phyloP scores from a whole-genome alignment of 1,139 yeast species.

The Kurtzmaniella quercitrusa region DNA sequence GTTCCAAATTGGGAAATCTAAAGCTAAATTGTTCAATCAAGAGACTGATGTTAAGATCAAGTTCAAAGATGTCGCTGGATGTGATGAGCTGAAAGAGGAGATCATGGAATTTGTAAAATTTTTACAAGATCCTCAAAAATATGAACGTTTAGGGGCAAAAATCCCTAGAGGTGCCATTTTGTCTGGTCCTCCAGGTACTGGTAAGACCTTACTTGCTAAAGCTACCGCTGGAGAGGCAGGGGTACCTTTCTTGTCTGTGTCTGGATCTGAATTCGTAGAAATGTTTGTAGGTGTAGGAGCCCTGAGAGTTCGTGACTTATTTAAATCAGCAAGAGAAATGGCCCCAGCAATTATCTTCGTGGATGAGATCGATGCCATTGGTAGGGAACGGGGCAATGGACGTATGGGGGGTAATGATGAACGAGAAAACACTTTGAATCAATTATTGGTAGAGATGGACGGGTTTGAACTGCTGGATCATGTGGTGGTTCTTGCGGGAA shows the following conservation, averaged over 20 bases:
- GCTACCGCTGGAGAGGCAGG: slow-evolving; percentile 88
- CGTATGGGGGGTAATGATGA: slow-evolving; percentile 71
- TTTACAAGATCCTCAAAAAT: slow-evolving; percentile 67
- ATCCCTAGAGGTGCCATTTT: slow-evolving; percentile 82
- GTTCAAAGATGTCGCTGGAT: slow-evolving; percentile 79
- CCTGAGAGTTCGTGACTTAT: slow-evolving; percentile 74
- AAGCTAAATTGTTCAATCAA: slow-evolving; percentile 66
- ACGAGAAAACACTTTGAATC: slow-evolving; percentile 76
- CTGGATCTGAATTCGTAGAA: slow-evolving; percentile 77
- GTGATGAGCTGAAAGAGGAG: slow-evolving; percentile 80
- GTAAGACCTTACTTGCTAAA: slow-evolving; percentile 75
- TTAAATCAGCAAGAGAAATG: slow-evolving; percentile 73
- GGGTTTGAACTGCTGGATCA: slow-evolving; percentile 74
- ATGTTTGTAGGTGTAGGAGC: slow-evolving; percentile 88
- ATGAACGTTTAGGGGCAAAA: slow-evolving; percentile 75
- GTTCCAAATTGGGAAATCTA: slow-evolving; percentile 62
- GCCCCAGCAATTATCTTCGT: slow-evolving; percentile 79
- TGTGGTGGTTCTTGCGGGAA: slow-evolving; percentile 79
- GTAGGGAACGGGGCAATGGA: slow-evolving; percentile 71
- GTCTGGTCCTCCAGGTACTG: slow-evolving; percentile 87
- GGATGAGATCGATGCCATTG: slow-evolving; percentile 84
- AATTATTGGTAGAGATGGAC: slow-evolving; percentile 79
- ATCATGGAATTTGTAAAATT: slow-evolving; percentile 82
- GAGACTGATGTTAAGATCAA: slow-evolving; percentile 69
- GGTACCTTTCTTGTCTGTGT: slow-evolving; percentile 77